phyloP scores from a whole-genome alignment of 2,329 filamentous ascomycete genomes.

The Penicillium sumatraense region DNA sequence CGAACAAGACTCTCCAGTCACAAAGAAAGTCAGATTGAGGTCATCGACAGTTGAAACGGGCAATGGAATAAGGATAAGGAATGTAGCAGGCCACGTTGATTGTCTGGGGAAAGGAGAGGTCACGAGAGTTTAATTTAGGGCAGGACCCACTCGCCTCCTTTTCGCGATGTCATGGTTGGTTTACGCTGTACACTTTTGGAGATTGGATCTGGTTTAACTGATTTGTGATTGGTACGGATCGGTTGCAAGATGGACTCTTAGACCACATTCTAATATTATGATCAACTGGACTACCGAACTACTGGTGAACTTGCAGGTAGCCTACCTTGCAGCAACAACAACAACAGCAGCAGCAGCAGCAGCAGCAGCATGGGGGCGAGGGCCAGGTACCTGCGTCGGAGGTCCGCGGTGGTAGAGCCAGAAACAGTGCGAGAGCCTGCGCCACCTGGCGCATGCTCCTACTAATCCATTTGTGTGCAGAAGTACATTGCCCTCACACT shows the following conservation, averaged over 20 bases:
- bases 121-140: constrained; percentile 29
- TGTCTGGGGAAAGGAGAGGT: constrained; percentile 33
- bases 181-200: too few relatives aligned
- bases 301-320: neutral
- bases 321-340: neutral
- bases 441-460: too few relatives aligned
- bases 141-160: constrained; percentile 29
- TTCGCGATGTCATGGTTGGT: constrained; percentile 13
- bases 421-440: too few relatives aligned
- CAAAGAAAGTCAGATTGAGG: neutral
- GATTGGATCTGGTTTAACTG: neutral
- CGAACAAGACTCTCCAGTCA: constrained; percentile 10
- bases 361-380: neutral
- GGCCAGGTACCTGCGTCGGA: constrained; percentile 1
- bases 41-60: constrained; percentile 4
- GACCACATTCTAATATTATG: neutral
- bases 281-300: neutral
- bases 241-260: neutral
- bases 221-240: neutral
- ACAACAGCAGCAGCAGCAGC: too few relatives aligned
- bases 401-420: neutral
- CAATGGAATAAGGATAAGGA: neutral
- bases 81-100: constrained; percentile 24
- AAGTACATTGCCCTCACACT: neutral
- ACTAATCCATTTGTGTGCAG: too few relatives aligned